phyloP scores from a whole-genome alignment of 352 stramenopile genomes.

The Globisporangium echinulatum region DNA sequence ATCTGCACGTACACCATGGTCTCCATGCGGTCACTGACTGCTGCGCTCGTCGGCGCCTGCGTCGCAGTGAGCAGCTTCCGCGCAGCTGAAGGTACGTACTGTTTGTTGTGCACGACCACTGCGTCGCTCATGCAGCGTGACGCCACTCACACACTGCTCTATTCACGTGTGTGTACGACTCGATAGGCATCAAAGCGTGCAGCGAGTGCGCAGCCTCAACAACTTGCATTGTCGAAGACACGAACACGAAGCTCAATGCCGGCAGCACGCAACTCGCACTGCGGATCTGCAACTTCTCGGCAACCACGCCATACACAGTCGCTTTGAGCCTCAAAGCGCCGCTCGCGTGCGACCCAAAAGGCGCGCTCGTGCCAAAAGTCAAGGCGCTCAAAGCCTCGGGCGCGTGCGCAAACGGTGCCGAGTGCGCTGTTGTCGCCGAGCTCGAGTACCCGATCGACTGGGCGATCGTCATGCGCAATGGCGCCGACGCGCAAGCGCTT shows the following conservation, averaged over 20 bases:
- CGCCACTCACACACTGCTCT: not conserved
- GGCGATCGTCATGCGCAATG: slow-evolving; percentile 48
- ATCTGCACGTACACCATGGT: not conserved
- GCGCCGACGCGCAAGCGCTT: slow-evolving; percentile 31
- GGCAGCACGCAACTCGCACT: slow-evolving; percentile 36
- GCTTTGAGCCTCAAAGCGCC: slow-evolving; percentile 38
- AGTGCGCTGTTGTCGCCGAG: slow-evolving; percentile 47
- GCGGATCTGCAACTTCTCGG: slow-evolving; percentile 69
- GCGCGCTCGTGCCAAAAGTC: slow-evolving; percentile 31
- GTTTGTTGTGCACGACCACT: not conserved
- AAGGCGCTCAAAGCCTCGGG: slow-evolving; percentile 27
- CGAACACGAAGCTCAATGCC: slow-evolving; percentile 22
- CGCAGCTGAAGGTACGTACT: slow-evolving; percentile 5
- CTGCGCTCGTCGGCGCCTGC: slow-evolving; percentile 1
- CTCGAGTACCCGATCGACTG: slow-evolving; percentile 56
- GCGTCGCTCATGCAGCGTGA: not conserved
- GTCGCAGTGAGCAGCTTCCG: slow-evolving; percentile 1
- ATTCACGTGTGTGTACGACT: not conserved
- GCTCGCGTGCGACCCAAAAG: slow-evolving; percentile 37
- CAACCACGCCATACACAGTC: slow-evolving; percentile 23
- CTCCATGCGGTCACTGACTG: slow-evolving; percentile 1
- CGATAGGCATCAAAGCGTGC: slow-evolving; percentile 35
- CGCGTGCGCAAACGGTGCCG: slow-evolving; percentile 20
- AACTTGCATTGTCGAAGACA: slow-evolving; percentile 54
- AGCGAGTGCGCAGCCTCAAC: slow-evolving; percentile 35